These are phyloP conservation scores for Hippophae gyantsensis DNA, from an alignment of 306 rosid species.

Conservation along the genomic window DNA sequence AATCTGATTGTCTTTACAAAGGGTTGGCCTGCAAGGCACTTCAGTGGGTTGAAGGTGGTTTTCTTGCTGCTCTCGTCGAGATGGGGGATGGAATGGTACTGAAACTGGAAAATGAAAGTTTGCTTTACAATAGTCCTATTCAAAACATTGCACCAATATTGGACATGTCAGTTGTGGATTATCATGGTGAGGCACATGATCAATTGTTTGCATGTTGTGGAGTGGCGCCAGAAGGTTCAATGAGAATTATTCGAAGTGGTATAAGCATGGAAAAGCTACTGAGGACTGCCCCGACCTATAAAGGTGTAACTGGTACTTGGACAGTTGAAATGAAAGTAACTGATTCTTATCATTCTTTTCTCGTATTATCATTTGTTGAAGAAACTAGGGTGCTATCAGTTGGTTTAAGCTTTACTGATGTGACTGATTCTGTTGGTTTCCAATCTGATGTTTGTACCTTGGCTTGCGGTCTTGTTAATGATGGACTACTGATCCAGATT, in stretches of 20 bases:
- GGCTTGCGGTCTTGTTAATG: slow-evolving; percentile 78
- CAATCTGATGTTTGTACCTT: slow-evolving; percentile 73
- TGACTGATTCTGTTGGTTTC: slow-evolving; percentile 94
- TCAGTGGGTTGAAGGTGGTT: slow-evolving; percentile 86
- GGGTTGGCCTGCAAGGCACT: slow-evolving; percentile 68
- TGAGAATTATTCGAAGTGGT: slow-evolving; percentile 81
- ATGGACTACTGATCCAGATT: slow-evolving; percentile 78
- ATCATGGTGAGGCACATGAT: slow-evolving; percentile 79
- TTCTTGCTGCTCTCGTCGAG: slow-evolving; percentile 71
- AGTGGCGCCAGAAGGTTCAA: slow-evolving; percentile 82
- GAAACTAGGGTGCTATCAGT: slow-evolving; percentile 91
- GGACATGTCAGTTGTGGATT: slow-evolving; percentile 77
- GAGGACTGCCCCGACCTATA: slow-evolving; percentile 73
- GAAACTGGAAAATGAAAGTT: slow-evolving; percentile 64
- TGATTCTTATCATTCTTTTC: slow-evolving; percentile 72
- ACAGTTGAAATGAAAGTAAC: slow-evolving; percentile 61
- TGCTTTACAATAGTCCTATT: slow-evolving; percentile 51
- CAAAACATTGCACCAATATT: slow-evolving; percentile 82
- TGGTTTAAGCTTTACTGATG: slow-evolving; percentile 90
- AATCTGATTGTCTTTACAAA: slow-evolving; percentile 81
- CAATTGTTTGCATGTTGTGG: slow-evolving; percentile 96
- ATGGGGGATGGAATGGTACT: slow-evolving; percentile 94
- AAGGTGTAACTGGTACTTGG: slow-evolving; percentile 87
- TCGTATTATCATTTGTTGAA: slow-evolving; percentile 86
- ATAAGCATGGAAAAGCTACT: slow-evolving; percentile 67